phyloP scores from a whole-genome alignment of 495 filamentous ascomycete genomes.

The Amphirosellinia nigrospora region DNA sequence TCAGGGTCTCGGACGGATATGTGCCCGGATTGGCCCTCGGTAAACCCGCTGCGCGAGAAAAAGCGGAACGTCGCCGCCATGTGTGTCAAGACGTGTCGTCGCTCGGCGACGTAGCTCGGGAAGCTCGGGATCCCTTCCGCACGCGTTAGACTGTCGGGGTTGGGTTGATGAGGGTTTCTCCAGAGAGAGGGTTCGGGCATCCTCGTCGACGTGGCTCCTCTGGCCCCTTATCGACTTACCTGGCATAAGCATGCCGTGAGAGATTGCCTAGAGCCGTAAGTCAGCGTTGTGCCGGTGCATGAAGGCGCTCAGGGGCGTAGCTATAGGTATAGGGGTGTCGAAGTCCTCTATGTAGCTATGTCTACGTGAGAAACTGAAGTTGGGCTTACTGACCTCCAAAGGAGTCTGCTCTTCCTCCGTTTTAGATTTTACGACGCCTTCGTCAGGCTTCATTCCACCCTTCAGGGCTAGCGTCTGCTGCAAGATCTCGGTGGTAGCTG shows the following conservation, averaged over 20 bases:
- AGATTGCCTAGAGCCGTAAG: conserved; percentile 29
- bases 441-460: conserved; percentile 20
- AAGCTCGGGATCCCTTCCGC: conserved; percentile 54
- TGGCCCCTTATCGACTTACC: conserved; percentile 13
- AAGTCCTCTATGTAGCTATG: background rate
- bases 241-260: conserved; percentile 38
- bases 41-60: conserved; percentile 63
- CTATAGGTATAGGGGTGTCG: background rate
- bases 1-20: conserved; percentile 70
- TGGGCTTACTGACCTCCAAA: conserved; percentile 16
- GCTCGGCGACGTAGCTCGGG: conserved; percentile 44
- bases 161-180: background rate
- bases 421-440: conserved; percentile 1
- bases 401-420: conserved; percentile 32
- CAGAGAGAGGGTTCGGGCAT: background rate
- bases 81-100: conserved; percentile 60
- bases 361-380: background rate
- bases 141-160: conserved; percentile 2
- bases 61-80: conserved; percentile 66
- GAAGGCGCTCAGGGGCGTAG: background rate
- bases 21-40: conserved; percentile 70
- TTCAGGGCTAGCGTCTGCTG: conserved; percentile 23
- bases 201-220: background rate
- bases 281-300: background rate
- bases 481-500: conserved; percentile 34